These are phyloP conservation scores for Ophiostoma tasmaniense DNA, from an alignment of 2,329 filamentous ascomycete species.

Conservation along the genomic window DNA sequence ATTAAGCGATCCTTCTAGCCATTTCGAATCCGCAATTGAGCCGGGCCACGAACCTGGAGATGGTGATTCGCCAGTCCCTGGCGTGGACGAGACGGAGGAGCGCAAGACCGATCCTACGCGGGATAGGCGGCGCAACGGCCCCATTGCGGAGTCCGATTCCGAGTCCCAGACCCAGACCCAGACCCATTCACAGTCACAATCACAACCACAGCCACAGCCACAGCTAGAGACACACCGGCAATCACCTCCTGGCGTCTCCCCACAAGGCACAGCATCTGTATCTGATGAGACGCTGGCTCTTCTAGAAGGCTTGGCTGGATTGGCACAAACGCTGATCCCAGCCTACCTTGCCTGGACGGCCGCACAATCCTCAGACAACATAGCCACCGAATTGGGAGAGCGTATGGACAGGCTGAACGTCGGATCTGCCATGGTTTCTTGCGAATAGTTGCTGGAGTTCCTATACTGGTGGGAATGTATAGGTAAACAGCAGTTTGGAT, in stretches of 20 bases:
- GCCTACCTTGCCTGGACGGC: conserved; percentile 13
- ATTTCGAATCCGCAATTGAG: not conserved
- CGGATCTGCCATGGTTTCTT: conserved; percentile 9
- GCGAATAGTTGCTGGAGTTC: conserved; percentile 15
- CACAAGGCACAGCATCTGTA: not conserved
- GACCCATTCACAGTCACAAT: no score
- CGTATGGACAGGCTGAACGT: not conserved
- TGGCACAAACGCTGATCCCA: conserved; percentile 6
- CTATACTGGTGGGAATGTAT: conserved; percentile 9
- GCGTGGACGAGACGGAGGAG: not conserved
- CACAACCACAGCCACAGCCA: not conserved
- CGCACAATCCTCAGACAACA: not conserved
- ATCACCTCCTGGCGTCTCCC: not conserved
- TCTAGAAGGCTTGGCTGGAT: not conserved
- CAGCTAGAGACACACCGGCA: not conserved
- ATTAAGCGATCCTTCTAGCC: not conserved
- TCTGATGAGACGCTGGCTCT: not conserved
- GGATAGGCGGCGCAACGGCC: not conserved
- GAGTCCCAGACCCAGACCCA: not conserved
- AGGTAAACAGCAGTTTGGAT: not conserved
- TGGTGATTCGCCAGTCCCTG: not conserved
- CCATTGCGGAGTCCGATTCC: not conserved
- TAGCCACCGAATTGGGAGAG: not conserved
- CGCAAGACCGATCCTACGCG: not conserved
- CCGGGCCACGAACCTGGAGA: not conserved